A percentile compares a stretch with the other conserved stretches of the same genome.
These are phyloP conservation scores for Viola pubescens DNA, from an alignment of 441 rosid genomes.

Conservation along the genomic window DNA sequence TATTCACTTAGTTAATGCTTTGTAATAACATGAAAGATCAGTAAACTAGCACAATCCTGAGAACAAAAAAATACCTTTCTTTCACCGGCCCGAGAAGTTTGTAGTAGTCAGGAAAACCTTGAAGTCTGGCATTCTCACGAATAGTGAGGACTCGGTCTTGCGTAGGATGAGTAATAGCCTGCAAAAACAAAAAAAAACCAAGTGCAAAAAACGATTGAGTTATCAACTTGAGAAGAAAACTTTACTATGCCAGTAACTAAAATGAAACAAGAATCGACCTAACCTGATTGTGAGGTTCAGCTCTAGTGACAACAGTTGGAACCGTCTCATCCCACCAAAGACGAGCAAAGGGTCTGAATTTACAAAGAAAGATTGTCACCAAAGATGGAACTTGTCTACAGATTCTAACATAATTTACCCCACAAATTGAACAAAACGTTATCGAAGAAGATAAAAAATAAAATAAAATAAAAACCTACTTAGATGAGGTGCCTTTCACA, in stretches of 20 bases:
- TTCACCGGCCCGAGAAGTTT: conserved; percentile 55
- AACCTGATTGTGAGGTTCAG: conserved; percentile 79
- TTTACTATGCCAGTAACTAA: not conserved
- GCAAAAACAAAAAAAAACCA: not conserved
- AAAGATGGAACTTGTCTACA: not conserved
- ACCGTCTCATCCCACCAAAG: conserved; percentile 88
- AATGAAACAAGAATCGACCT: conserved; percentile 27
- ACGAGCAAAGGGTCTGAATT: conserved; percentile 61
- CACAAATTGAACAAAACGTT: not conserved
- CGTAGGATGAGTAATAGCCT: conserved; percentile 57
- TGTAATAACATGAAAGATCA: not conserved
- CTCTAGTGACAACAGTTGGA: conserved; percentile 70
- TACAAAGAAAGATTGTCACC: not conserved
- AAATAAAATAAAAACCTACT: conserved; percentile 29
- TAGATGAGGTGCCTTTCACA: conserved; percentile 39
- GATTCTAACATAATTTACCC: not conserved
- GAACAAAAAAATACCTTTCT: conserved; percentile 35
- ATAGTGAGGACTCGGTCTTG: conserved; percentile 61
- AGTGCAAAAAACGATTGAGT: not conserved
- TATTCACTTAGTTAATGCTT: not conserved
- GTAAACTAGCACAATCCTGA: not conserved
- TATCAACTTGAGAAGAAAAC: too few species aligned
- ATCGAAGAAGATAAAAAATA: not conserved
- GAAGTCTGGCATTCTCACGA: conserved; percentile 62
- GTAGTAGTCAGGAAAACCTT: conserved; percentile 65